Base-by-base conservation (phyloP, 805 yeast species). In the Jamesozyma lodderae region DNA sequence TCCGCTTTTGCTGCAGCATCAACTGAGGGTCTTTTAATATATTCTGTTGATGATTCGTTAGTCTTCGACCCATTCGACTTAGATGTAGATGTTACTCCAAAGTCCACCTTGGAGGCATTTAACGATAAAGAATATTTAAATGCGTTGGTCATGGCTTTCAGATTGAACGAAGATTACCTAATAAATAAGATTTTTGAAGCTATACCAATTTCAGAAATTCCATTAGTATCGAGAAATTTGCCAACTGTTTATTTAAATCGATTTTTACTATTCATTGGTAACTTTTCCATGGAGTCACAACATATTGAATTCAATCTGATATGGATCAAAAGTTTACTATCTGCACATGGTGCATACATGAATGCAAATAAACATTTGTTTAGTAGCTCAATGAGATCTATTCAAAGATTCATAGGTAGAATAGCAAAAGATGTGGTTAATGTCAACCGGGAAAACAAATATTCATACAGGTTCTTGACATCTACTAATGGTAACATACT, bases 21-120 rank as follows among this genome's bases (percentile, higher is more conserved):
- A 0, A 92, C 98, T 0, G 97, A 90, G 59, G 98, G 98, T 7
- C 65, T 92, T 33, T 66, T 87, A 40, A 67, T 92, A 1, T 92
- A 74, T 57, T 80, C 95, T 1, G 73, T 87, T 28, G 94, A 90
- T 59, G 79, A 78, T 35, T 65, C 74, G 9, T 62, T 80, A 35
- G 64, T 79, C 21, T 92, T 92, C 56, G 98, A 92, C 66, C 98
- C 98, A 24, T 85, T 85, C 57, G 97, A 92, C 59, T 70, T 92
- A 55, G 97, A 90, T 56, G 68, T 87, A 33, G 97, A 92, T 51
- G 77, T 90, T 21, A 92, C 98, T 0, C 94, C 95, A 1, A 82
- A 76, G 33, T 66, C 82, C 4, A 80, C 87, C 0, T 41, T 75
- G 24, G 80, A 75, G 38, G 72, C 77, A 6, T 63, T 88, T 30